Conservation (phyloP, 2,329 filamentous ascomycete genomes). For the Botrytis deweyae region DNA sequence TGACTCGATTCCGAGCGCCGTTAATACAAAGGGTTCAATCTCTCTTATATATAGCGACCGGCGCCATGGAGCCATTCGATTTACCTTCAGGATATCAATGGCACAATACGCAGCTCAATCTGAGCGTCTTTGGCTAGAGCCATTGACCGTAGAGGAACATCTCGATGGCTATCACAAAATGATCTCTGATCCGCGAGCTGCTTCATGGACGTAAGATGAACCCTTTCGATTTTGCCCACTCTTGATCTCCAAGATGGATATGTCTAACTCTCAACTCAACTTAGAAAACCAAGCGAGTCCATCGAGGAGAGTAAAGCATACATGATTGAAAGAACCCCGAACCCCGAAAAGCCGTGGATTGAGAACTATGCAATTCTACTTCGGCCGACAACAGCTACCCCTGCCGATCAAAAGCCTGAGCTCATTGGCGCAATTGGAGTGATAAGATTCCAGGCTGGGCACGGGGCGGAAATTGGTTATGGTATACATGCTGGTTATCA, state of each 20-base stretch:
- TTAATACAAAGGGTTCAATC: not conserved
- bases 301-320: constrained; percentile 20
- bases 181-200: constrained; percentile 19
- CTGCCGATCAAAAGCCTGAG: constrained; percentile 9
- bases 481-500: constrained; percentile 25
- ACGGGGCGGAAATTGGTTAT: constrained; percentile 29
- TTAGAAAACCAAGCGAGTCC: not conserved
- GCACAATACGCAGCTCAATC: constrained; percentile 28
- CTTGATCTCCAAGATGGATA: not conserved
- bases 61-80: not conserved
- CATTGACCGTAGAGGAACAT: constrained; percentile 28
- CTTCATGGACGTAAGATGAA: constrained; percentile 26
- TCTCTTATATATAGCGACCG: not conserved
- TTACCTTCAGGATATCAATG: constrained; percentile 3
- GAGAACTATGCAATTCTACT: constrained; percentile 32
- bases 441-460: constrained; percentile 23
- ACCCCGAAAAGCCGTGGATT: constrained; percentile 25
- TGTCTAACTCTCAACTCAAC: not conserved
- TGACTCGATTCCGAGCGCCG: not conserved
- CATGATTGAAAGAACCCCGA: constrained; percentile 18
- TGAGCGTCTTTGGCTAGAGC: constrained; percentile 29
- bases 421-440: constrained; percentile 28
- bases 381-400: constrained; percentile 5
- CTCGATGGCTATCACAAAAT: constrained; percentile 28
- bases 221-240: too few relatives aligned